Evolutionary conservation across 2,329 filamentous ascomycete species (phyloP).

Genomic region (Cryphonectria carpinicola): DNA sequence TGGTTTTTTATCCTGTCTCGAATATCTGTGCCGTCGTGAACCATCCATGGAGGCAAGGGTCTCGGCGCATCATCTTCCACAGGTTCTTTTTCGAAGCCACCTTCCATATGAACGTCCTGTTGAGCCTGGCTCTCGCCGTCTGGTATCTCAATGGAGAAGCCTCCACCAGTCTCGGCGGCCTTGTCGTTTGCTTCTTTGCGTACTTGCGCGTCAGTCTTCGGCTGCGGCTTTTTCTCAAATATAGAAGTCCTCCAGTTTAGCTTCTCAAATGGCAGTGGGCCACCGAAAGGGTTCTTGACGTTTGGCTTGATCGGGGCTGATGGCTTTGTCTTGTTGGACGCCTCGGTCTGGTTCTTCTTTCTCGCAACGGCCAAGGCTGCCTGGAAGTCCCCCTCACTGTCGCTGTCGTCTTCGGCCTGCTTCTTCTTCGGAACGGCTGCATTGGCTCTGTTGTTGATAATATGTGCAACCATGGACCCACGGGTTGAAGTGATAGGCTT

Average conservation of each 20-base stretch:
- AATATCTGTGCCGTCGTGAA: constrained; percentile 66
- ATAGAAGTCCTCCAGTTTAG: constrained; percentile 70
- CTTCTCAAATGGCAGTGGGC: constrained; percentile 89
- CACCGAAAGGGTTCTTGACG: constrained; percentile 68
- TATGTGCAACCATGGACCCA: constrained; percentile 69
- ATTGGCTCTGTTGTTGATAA: constrained; percentile 74
- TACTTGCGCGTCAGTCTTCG: constrained; percentile 20
- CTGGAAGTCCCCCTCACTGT: constrained; percentile 80
- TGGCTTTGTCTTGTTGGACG: constrained; percentile 33
- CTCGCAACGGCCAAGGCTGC: constrained; percentile 75
- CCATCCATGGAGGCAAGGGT: constrained; percentile 79
- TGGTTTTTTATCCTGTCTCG: constrained; percentile 64
- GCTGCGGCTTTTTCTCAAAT: constrained; percentile 50
- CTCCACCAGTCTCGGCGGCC: constrained; percentile 38
- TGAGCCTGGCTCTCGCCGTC: constrained; percentile 20
- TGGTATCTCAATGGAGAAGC: constrained; percentile 39
- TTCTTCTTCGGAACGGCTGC: constrained; percentile 57
- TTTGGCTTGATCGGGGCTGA: constrained; percentile 49
- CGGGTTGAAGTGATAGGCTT: constrained; percentile 56
- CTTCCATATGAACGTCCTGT: constrained; percentile 54
- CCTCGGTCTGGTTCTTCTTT: constrained; percentile 55
- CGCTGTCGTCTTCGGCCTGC: constrained; percentile 62
- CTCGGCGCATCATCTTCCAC: constrained; percentile 49
- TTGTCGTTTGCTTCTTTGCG: constrained; percentile 33
- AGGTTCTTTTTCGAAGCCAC: constrained; percentile 65